Evolutionary conservation across 768 basidiomycete species (phyloP).

Genomic region (Hemileccinum impolitum): DNA sequence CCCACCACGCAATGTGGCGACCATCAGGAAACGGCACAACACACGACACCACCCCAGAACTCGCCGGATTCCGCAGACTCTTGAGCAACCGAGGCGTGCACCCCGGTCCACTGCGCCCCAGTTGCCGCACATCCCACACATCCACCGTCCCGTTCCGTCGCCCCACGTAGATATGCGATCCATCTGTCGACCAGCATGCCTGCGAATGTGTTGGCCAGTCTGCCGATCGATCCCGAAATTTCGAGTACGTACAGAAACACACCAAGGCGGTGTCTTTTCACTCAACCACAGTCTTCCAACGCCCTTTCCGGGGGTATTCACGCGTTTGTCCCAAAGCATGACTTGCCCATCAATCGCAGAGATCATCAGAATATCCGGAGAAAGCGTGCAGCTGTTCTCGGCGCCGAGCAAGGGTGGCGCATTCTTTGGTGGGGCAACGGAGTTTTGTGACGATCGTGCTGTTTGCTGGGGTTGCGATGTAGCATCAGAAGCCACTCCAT

Average conservation of each 20-base stretch:
- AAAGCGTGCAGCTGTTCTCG: slow-evolving; percentile 58
- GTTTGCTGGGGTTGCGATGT: slow-evolving; percentile 20
- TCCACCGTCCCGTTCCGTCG: slow-evolving; percentile 88
- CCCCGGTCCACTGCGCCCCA: slow-evolving; percentile 58
- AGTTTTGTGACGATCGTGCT: slow-evolving; percentile 29
- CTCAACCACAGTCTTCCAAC: slow-evolving; percentile 86
- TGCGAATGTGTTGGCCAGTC: slow-evolving; percentile 31
- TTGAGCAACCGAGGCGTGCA: slow-evolving; percentile 76
- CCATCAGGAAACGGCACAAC: slow-evolving; percentile 90
- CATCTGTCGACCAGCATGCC: slow-evolving; percentile 94
- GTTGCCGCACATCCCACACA: slow-evolving; percentile 89
- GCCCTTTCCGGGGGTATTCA: slow-evolving; percentile 57
- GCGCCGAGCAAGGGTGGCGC: slow-evolving; percentile 73
- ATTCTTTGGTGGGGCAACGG: slow-evolving; percentile 62
- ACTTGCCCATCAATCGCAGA: slow-evolving; percentile 91
- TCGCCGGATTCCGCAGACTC: slow-evolving; percentile 79
- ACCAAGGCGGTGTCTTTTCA: slow-evolving; percentile 95
- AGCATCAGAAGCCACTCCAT: slow-evolving; percentile 21
- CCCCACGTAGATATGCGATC: slow-evolving; percentile 86
- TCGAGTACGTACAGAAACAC: slow-evolving; percentile 71
- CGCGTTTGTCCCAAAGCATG: slow-evolving; percentile 85
- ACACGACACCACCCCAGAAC: slow-evolving; percentile 90
- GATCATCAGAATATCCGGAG: slow-evolving; percentile 82
- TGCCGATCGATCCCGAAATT: slow-evolving; percentile 1
- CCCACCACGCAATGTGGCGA: slow-evolving; percentile 87